Conservation (phyloP, 2,329 filamentous ascomycete genomes). For the Colletotrichum gigasporum region DNA sequence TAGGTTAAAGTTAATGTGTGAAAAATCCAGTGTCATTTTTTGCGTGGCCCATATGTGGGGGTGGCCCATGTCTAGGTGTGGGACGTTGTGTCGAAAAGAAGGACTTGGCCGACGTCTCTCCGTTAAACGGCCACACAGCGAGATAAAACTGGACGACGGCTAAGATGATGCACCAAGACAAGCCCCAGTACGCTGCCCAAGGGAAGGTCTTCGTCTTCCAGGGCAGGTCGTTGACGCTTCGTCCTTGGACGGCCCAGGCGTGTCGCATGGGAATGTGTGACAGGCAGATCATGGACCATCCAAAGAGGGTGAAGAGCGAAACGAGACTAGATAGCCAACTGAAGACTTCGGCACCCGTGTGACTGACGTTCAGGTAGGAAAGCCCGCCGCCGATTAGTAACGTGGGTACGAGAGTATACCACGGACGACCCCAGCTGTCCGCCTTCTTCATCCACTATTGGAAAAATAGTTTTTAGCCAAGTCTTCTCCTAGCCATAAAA, state of each 20-base stretch:
- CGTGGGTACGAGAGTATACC: no score
- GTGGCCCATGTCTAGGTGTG: no score
- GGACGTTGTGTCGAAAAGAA: slow-evolving; percentile 62
- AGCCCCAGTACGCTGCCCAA: slow-evolving; percentile 51
- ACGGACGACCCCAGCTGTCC: no score
- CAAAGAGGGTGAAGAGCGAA: slow-evolving; percentile 53
- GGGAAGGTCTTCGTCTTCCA: slow-evolving; percentile 55
- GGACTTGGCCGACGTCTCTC: slow-evolving; percentile 40
- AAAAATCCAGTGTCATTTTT: no score
- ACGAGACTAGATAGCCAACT: slow-evolving; percentile 56
- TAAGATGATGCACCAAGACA: slow-evolving; percentile 53
- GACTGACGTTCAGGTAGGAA: slow-evolving; percentile 53
- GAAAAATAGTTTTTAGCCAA: no score
- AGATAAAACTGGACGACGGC: slow-evolving; percentile 58
- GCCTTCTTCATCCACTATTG: no score
- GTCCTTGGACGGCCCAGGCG: slow-evolving; percentile 50
- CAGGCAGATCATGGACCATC: slow-evolving; percentile 53
- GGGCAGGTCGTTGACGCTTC: slow-evolving; percentile 44
- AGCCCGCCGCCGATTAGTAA: slow-evolving; percentile 59
- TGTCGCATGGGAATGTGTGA: slow-evolving; percentile 52
- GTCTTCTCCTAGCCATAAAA: no score
- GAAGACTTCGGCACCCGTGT: slow-evolving; percentile 52
- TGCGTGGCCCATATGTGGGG: no score
- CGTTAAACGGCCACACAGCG: slow-evolving; percentile 52
- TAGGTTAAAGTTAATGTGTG: no score